A percentile compares a stretch with the other conserved stretches of the same genome.
phyloP scores from a whole-genome alignment of 164 flowering plant genomes.

The Aristolochia californica region DNA sequence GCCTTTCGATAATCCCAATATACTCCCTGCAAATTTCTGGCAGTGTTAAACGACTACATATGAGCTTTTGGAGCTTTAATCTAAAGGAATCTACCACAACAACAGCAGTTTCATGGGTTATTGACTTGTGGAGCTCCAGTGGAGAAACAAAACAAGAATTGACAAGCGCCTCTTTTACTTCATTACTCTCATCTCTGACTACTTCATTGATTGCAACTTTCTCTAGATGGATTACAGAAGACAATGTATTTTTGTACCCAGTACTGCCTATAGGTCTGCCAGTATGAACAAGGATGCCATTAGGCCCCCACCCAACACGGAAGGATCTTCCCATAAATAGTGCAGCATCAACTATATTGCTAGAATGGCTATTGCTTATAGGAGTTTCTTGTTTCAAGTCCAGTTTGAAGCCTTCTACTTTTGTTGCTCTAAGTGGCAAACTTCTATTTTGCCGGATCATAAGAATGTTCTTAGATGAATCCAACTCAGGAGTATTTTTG shows the following conservation, averaged over 20 bases:
- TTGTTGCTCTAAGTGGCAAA: conserved; percentile 31
- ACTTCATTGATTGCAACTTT: conserved; percentile 76
- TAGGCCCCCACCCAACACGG: conserved; percentile 98
- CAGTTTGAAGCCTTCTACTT: conserved; percentile 62
- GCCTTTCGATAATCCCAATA: conserved; percentile 55
- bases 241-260: conserved; percentile 28
- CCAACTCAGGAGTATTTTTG: conserved; percentile 32
- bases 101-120: conserved; percentile 42
- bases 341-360: conserved; percentile 80
- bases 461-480: conserved; percentile 48
- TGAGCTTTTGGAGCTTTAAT: conserved; percentile 63
- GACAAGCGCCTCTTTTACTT: conserved; percentile 58
- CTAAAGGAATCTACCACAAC: conserved; percentile 46
- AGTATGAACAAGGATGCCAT: conserved; percentile 72
- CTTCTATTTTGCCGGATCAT: conserved; percentile 62
- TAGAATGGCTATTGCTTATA: conserved; percentile 44
- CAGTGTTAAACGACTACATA: conserved; percentile 43
- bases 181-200: conserved; percentile 66
- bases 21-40: conserved; percentile 72
- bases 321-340: conserved; percentile 97
- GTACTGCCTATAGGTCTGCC: conserved; percentile 45
- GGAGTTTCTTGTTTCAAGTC: conserved; percentile 64
- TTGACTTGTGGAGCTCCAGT: conserved; percentile 53
- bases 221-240: conserved; percentile 71
- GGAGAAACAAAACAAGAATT: conserved; percentile 64